These are phyloP conservation scores for Dioscorea dumetorum DNA, from an alignment of 106 monocot species.

Conservation along the genomic window DNA sequence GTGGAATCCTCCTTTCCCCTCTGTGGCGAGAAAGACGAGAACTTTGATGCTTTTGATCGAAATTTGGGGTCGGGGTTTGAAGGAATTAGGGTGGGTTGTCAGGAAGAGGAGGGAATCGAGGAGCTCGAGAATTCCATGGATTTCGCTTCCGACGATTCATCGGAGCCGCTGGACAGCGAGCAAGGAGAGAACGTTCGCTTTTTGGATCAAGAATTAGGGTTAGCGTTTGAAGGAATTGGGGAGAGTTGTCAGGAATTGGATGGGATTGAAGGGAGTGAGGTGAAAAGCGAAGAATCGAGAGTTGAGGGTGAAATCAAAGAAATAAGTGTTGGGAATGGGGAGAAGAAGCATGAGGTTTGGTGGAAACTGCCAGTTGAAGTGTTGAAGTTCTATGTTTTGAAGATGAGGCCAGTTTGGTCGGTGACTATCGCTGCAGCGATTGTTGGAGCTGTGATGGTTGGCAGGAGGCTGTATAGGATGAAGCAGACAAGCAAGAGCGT, in stretches of 20 bases:
- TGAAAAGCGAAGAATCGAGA: not conserved
- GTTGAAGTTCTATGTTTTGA: slow-evolving; percentile 25
- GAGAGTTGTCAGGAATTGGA: not conserved
- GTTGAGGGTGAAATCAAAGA: not conserved
- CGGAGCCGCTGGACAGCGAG: not conserved
- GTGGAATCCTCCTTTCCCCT: not conserved
- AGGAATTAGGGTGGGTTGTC: no score
- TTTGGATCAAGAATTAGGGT: slow-evolving; percentile 1
- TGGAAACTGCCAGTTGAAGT: slow-evolving; percentile 43
- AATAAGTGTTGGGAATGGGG: not conserved
- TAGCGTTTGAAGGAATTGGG: not conserved
- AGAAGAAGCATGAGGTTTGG: slow-evolving; percentile 14
- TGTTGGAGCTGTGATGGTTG: slow-evolving; percentile 29
- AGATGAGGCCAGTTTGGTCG: slow-evolving; percentile 38
- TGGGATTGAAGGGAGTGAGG: not conserved
- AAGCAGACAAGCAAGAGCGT: slow-evolving; percentile 23
- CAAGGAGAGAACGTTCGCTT: not conserved
- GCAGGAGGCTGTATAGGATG: slow-evolving; percentile 32
- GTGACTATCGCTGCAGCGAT: slow-evolving; percentile 33
- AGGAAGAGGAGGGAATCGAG: no score
- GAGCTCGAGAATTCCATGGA: no score
- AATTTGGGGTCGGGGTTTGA: no score
- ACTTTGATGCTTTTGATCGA: no score
- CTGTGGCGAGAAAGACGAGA: no score
- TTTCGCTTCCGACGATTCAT: slow-evolving; percentile 1